Percentiles rank a stretch among this genome's conserved stretches.
Conservation (phyloP, 129 eudicot genomes). For the Apium graveolens region DNA sequence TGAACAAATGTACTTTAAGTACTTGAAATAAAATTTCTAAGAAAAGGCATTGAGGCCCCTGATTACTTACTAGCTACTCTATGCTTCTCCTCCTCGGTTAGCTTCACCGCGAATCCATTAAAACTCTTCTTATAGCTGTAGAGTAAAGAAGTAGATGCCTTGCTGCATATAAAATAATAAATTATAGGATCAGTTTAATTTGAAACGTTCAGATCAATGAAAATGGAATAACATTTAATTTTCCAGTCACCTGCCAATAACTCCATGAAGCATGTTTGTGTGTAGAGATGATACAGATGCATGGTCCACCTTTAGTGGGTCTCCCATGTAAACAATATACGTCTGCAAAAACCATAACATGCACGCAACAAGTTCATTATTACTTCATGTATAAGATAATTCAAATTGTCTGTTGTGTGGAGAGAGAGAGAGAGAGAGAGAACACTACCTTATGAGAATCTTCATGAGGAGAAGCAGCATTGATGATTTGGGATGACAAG, state of each 20-base stretch:
- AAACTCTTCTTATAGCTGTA: constrained; percentile 6
- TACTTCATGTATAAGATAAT: background rate
- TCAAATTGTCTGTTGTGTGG: background rate
- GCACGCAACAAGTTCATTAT: background rate
- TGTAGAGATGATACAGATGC: constrained; percentile 28
- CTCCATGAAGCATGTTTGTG: constrained; percentile 27
- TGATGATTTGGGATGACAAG: constrained; percentile 2
- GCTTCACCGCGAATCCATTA: constrained; percentile 10
- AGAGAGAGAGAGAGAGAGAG: background rate
- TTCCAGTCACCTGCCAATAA: constrained; percentile 26
- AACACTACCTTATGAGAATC: constrained; percentile 16
- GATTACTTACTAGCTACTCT: constrained; percentile 5
- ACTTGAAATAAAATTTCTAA: background rate
- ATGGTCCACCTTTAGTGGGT: constrained; percentile 23
- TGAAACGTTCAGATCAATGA: background rate
- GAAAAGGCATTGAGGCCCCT: background rate
- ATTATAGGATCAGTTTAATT: background rate
- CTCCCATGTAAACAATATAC: constrained; percentile 52
- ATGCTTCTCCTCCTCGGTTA: constrained; percentile 10
- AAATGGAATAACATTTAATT: background rate
- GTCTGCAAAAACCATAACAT: constrained; percentile 20
- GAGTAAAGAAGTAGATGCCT: constrained; percentile 10
- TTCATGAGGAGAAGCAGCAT: constrained; percentile 12
- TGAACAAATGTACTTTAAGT: background rate
- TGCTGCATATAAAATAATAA: background rate